phyloP scores from a whole-genome alignment of 2,329 filamentous ascomycete genomes.

The Thielaviopsis musarum region DNA sequence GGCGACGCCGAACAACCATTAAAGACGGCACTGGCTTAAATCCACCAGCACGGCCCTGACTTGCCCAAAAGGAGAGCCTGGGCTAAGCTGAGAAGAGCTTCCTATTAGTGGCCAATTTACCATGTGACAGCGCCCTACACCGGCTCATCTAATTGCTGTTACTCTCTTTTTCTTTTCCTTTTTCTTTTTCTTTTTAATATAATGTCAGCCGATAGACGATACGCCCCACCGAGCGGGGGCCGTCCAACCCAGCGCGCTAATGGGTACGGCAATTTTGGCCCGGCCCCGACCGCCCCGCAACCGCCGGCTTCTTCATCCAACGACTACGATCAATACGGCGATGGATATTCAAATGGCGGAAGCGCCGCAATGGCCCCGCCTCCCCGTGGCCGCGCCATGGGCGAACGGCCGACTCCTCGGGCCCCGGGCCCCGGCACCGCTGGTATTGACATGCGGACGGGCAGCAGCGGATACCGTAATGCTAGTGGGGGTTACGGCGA shows the following conservation, averaged over 20 bases:
- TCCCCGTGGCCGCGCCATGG: slow-evolving; percentile 7
- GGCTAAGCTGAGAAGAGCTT: not conserved
- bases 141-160: not conserved
- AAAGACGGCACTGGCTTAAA: not conserved
- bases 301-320: slow-evolving; percentile 16
- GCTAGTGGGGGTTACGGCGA: slow-evolving; percentile 5
- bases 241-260: slow-evolving; percentile 17
- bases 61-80: not conserved
- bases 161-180: not conserved
- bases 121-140: not conserved
- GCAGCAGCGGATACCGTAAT: slow-evolving; percentile 5
- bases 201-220: slow-evolving; percentile 11
- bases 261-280: slow-evolving; percentile 28
- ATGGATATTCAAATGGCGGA: slow-evolving; percentile 26
- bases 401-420: slow-evolving; percentile 5
- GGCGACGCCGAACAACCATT: not conserved
- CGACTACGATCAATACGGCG: slow-evolving; percentile 34
- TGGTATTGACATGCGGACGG: slow-evolving; percentile 6
- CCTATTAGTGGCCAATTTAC: not conserved
- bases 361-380: slow-evolving; percentile 1
- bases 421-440: not conserved
- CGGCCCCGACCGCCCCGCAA: slow-evolving; percentile 1
- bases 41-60: not conserved
- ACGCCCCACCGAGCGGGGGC: slow-evolving; percentile 1
- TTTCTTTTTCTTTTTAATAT: not conserved